These are phyloP conservation scores for Luzula sylvatica DNA, from an alignment of 176 grass and related monocot genomes.

Conservation along the genomic window DNA sequence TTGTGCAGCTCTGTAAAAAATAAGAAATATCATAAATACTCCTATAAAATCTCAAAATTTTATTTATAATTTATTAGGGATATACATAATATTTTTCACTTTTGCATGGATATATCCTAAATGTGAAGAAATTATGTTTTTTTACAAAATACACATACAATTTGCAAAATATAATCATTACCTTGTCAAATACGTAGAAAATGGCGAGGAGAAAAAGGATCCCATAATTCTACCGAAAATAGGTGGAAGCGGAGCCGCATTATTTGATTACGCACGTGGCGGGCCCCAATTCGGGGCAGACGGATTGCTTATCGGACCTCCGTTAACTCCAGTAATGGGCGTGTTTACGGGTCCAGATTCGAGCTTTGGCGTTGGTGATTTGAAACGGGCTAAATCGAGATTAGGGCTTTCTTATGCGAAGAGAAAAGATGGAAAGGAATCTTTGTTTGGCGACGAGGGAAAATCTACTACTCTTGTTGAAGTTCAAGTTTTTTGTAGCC, in stretches of 20 bases:
- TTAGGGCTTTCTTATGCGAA: constrained; percentile 72
- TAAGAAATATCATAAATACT: too few relatives aligned
- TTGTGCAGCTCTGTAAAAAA: neutral
- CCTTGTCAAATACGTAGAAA: neutral
- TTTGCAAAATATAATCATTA: neutral
- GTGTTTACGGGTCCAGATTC: constrained; percentile 79
- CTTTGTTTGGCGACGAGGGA: constrained; percentile 53
- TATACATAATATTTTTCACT: too few relatives aligned
- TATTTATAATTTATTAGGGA: too few relatives aligned
- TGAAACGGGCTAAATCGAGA: constrained; percentile 61
- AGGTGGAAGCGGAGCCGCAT: constrained; percentile 74
- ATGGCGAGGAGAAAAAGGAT: neutral
- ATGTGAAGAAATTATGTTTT: too few relatives aligned
- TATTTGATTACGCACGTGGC: constrained; percentile 81
- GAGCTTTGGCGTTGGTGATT: constrained; percentile 57
- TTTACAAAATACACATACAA: neutral
- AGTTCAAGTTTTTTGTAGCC: constrained; percentile 83
- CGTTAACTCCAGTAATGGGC: constrained; percentile 79
- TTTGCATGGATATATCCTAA: neutral
- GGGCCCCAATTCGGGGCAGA: constrained; percentile 91
- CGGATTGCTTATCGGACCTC: constrained; percentile 77
- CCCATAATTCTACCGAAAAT: constrained; percentile 53
- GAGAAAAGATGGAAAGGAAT: constrained; percentile 67
- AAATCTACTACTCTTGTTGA: constrained; percentile 38
- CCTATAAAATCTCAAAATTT: too few relatives aligned